Conservation (phyloP, 2,329 filamentous ascomycete genomes). For the Penicillium sp. region DNA sequence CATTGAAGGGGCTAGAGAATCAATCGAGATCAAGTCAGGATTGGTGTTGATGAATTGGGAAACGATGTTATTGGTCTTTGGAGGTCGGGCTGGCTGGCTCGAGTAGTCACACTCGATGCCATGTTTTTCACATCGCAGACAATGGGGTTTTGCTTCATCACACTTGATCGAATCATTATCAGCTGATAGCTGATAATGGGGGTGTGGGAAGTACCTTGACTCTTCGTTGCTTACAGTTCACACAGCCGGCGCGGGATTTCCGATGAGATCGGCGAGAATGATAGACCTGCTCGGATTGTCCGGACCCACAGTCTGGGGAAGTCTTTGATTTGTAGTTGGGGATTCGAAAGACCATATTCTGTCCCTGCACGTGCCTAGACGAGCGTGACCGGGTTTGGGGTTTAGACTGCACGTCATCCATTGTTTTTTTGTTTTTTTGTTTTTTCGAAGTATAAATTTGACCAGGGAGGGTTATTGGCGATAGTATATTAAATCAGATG, state of each 20-base stretch:
- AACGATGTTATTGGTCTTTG: constrained; percentile 10
- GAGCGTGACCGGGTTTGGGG: not conserved
- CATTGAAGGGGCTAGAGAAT: constrained; percentile 21
- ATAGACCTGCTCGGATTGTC: constrained; percentile 18
- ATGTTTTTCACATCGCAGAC: constrained; percentile 32
- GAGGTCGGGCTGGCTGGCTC: not conserved
- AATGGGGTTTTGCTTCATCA: constrained; percentile 35
- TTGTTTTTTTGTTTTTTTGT: not conserved
- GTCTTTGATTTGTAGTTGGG: constrained; percentile 16
- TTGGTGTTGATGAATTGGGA: constrained; percentile 14
- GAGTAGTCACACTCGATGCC: constrained; percentile 32
- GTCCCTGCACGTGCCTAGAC: constrained; percentile 20
- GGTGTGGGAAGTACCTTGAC: constrained; percentile 31
- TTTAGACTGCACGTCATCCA: constrained; percentile 1
- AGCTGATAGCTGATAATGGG: not conserved
- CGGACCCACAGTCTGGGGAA: not conserved
- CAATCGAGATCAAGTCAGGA: constrained; percentile 12
- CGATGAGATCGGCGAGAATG: constrained; percentile 34
- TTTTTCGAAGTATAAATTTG: not conserved
- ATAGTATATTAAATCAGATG: not conserved
- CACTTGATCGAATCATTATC: constrained; percentile 23
- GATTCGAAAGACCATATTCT: constrained; percentile 28
- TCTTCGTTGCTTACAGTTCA: constrained; percentile 35
- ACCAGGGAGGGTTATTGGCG: not conserved
- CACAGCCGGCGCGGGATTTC: constrained; percentile 36